These are phyloP conservation scores for Leccinum truebloodii DNA, from an alignment of 768 basidiomycete species.

Conservation along the genomic window DNA sequence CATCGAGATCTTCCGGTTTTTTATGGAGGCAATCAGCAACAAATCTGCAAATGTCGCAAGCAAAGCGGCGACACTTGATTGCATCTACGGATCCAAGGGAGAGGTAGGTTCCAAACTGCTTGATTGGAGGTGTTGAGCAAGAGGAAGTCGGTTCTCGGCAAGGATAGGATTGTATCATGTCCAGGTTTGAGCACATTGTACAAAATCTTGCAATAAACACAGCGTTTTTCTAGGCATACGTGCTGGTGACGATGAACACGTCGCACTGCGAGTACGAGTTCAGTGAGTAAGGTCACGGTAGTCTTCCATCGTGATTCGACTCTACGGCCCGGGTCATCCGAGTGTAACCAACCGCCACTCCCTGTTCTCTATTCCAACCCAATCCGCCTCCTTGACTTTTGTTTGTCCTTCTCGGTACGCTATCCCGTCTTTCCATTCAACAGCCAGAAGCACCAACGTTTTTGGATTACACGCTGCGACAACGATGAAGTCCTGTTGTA, in stretches of 20 bases:
- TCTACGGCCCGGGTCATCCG: background rate
- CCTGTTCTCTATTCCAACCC: constrained; percentile 11
- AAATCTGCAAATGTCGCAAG: constrained; percentile 16
- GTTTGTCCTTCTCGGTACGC: constrained; percentile 16
- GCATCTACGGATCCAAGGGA: constrained; percentile 12
- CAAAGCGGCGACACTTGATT: constrained; percentile 14
- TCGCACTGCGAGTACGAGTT: background rate
- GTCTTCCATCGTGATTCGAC: background rate
- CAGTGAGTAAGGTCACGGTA: too few species aligned
- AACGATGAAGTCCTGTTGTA: constrained; percentile 16
- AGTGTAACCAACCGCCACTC: constrained; percentile 11
- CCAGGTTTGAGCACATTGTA: constrained; percentile 6
- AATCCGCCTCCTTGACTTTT: background rate
- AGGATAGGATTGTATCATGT: constrained; percentile 5
- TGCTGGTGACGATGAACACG: too few species aligned
- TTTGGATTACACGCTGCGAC: constrained; percentile 3
- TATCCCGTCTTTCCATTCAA: constrained; percentile 17
- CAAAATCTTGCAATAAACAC: constrained; percentile 3
- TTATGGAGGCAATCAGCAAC: constrained; percentile 14
- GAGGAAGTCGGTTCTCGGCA: background rate
- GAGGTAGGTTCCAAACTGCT: background rate
- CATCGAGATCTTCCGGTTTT: constrained; percentile 7
- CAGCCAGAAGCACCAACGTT: constrained; percentile 8
- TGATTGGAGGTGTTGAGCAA: constrained; percentile 7
- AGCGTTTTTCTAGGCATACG: too few species aligned